These are phyloP conservation scores for Lojkania enalia DNA, from an alignment of 2,329 filamentous ascomycete species.

Conservation along the genomic window DNA sequence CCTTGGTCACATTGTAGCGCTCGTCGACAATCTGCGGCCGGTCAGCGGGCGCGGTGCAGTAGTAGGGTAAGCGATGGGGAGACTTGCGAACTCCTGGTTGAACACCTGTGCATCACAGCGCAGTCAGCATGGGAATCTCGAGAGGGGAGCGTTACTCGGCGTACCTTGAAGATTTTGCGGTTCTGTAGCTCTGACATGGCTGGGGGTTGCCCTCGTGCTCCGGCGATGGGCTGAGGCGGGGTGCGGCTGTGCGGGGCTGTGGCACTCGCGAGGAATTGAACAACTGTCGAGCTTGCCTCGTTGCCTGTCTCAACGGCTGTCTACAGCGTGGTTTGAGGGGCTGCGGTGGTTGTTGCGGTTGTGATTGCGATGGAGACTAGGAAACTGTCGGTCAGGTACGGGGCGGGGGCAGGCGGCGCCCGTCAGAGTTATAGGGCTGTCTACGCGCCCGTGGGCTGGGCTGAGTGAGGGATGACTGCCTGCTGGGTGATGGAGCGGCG, in stretches of 20 bases:
- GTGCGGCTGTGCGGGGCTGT: constrained; percentile 3
- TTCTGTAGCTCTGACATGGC: constrained; percentile 65
- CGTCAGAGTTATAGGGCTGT: background rate
- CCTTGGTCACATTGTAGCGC: constrained; percentile 97
- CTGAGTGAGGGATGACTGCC: background rate
- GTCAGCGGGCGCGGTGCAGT: background rate
- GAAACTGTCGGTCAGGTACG: too few species aligned
- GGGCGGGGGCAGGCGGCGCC: background rate
- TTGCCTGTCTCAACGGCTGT: background rate
- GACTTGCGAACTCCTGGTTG: constrained; percentile 82
- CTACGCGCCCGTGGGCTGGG: constrained; percentile 18
- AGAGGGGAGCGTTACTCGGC: background rate
- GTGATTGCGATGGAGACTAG: too few species aligned
- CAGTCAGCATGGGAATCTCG: constrained; percentile 1
- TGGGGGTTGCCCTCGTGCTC: constrained; percentile 6
- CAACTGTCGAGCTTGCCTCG: background rate
- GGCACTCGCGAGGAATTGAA: background rate
- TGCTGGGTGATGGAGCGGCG: background rate
- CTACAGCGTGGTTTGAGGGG: background rate
- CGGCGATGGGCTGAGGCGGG: constrained; percentile 13
- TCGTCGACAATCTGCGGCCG: constrained; percentile 75
- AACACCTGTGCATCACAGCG: constrained; percentile 65
- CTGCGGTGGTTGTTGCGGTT: too few species aligned
- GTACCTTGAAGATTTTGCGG: constrained; percentile 65
- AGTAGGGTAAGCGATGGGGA: background rate